These are phyloP conservation scores for Alternaria postmessia DNA, from an alignment of 2,329 filamentous ascomycete species.

Conservation along the genomic window DNA sequence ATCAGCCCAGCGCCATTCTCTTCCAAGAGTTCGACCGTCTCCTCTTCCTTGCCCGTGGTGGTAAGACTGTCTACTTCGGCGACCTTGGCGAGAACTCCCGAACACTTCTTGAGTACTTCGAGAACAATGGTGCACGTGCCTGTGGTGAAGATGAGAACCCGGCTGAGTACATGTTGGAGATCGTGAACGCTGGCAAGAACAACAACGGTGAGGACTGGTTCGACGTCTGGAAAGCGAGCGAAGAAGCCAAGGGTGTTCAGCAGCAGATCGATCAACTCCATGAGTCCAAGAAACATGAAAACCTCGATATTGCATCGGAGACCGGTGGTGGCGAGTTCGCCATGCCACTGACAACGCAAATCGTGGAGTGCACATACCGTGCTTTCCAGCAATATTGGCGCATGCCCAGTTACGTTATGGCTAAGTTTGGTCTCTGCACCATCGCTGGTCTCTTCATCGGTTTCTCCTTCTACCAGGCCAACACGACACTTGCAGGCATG, in stretches of 20 bases:
- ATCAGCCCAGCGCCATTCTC: slow-evolving; percentile 56
- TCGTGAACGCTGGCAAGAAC: slow-evolving; percentile 48
- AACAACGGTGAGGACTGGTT: slow-evolving; percentile 50
- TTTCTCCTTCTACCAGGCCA: slow-evolving; percentile 55
- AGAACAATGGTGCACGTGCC: slow-evolving; percentile 66
- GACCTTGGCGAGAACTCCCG: slow-evolving; percentile 54
- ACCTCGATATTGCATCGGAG: slow-evolving; percentile 41
- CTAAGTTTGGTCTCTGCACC: slow-evolving; percentile 40
- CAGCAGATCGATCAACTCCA: slow-evolving; percentile 53
- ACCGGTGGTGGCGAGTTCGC: slow-evolving; percentile 54
- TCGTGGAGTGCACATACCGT: slow-evolving; percentile 51
- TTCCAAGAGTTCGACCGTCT: slow-evolving; percentile 58
- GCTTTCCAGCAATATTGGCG: slow-evolving; percentile 59
- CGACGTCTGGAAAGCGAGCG: slow-evolving; percentile 49
- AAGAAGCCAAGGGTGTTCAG: slow-evolving; percentile 38
- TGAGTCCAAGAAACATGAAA: slow-evolving; percentile 42
- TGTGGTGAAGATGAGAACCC: slow-evolving; percentile 73
- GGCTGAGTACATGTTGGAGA: slow-evolving; percentile 77
- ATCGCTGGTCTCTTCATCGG: slow-evolving; percentile 45
- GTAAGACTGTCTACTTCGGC: slow-evolving; percentile 59
- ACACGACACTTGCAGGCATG: slow-evolving; percentile 51
- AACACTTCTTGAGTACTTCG: slow-evolving; percentile 63
- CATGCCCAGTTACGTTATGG: slow-evolving; percentile 54
- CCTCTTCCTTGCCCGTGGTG: slow-evolving; percentile 55
- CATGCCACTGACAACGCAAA: slow-evolving; percentile 48